A percentile compares a stretch with the other conserved stretches of the same genome.
phyloP scores from a whole-genome alignment of 225 moss, liverwort and hornwort genomes.

The Polytrichum commune region DNA sequence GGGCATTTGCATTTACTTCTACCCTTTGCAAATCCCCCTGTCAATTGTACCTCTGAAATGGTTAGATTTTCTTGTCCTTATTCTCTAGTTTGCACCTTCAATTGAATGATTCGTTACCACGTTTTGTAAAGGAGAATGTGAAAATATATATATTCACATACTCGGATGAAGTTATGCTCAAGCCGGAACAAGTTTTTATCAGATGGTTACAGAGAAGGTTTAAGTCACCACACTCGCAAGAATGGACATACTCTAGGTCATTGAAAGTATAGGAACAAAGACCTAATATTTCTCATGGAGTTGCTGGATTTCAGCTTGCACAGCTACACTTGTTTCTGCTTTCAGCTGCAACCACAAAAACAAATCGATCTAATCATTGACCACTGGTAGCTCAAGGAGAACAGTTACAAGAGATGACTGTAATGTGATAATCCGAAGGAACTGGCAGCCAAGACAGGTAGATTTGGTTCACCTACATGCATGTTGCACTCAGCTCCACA shows the following conservation, averaged over 20 bases:
- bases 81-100: background rate
- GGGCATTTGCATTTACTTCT: slow-evolving; percentile 42
- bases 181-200: too few relatives aligned
- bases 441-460: too few relatives aligned
- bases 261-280: background rate
- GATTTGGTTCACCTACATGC: background rate
- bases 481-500: background rate
- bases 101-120: background rate
- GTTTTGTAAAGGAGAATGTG: too few relatives aligned
- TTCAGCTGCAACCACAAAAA: slow-evolving; percentile 30
- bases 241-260: too few relatives aligned
- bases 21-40: slow-evolving; percentile 56
- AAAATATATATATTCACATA: too few relatives aligned
- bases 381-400: too few relatives aligned
- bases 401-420: too few relatives aligned
- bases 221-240: background rate
- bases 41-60: slow-evolving; percentile 2
- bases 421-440: too few relatives aligned
- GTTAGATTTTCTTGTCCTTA: too few relatives aligned
- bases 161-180: too few relatives aligned
- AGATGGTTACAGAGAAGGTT: too few relatives aligned
- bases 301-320: slow-evolving; percentile 57
- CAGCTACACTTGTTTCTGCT: slow-evolving; percentile 44
- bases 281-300: slow-evolving; percentile 54
- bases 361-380: background rate